Percentiles rank a stretch among this genome's conserved stretches.
Evolutionary conservation across 768 basidiomycete species (phyloP).

Genomic region (Leucocoprinus birnbaumii): DNA sequence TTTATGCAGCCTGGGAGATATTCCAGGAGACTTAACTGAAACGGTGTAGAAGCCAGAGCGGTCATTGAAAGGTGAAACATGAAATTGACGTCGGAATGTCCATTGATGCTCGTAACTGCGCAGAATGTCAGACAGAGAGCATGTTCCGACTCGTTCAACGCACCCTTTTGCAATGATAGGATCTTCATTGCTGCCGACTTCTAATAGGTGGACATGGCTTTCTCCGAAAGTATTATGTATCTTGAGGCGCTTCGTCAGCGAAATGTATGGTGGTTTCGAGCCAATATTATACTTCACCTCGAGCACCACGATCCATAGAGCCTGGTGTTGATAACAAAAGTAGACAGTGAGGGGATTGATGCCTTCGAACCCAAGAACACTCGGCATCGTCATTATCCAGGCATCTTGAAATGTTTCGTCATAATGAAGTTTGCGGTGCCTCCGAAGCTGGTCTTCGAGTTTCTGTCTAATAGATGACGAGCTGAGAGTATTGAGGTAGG

Average conservation of each 20-base stretch:
- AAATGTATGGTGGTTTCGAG: not conserved
- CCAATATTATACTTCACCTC: slow-evolving; percentile 33
- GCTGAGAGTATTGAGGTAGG: slow-evolving; percentile 37
- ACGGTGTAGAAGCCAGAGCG: slow-evolving; percentile 63
- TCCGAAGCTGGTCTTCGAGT: slow-evolving; percentile 31
- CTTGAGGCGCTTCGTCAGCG: slow-evolving; percentile 23
- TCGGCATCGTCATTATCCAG: slow-evolving; percentile 79
- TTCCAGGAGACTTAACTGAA: slow-evolving; percentile 46
- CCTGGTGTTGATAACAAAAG: slow-evolving; percentile 47
- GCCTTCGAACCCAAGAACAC: slow-evolving; percentile 60
- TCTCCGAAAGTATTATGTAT: slow-evolving; percentile 78
- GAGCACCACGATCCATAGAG: slow-evolving; percentile 44
- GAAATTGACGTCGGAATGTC: slow-evolving; percentile 66
- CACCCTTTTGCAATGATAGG: slow-evolving; percentile 26
- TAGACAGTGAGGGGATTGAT: slow-evolving; percentile 73
- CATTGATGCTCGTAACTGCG: slow-evolving; percentile 60
- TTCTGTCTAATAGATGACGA: slow-evolving; percentile 35
- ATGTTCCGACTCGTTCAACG: slow-evolving; percentile 11
- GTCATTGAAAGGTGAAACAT: slow-evolving; percentile 78
- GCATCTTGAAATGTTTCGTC: slow-evolving; percentile 38
- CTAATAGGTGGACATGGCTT: slow-evolving; percentile 57
- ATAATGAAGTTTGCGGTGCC: slow-evolving; percentile 9
- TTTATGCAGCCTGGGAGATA: slow-evolving; percentile 25
- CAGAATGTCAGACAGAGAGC: not conserved
- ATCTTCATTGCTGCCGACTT: slow-evolving; percentile 44